Base-by-base conservation (phyloP, 257 asterid genomes). In the Solanum peruvianum region DNA sequence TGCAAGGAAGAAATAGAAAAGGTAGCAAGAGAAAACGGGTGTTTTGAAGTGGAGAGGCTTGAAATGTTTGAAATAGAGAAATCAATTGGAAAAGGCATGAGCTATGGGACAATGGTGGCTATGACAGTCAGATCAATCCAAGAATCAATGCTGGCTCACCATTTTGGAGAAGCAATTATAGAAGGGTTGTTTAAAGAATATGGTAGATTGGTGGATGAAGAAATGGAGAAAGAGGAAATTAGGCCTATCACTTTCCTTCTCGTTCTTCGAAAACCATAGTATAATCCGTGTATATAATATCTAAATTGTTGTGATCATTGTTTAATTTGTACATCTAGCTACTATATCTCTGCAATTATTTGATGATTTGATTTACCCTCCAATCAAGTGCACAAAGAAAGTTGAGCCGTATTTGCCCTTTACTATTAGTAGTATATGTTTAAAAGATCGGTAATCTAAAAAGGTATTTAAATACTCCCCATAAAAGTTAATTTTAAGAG, bases 41-140 rank as follows among this genome's bases (percentile, higher is more conserved):
- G 94, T 14, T 90, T 97, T 90, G 90, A 88, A 67, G 31, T 93
- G 69, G 98, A 94, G 11, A 44, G 86, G 85, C 14, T 92, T 23
- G 96, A 94, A 83, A 87, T 64, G 91, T 92, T 90, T 85, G 98
- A 92, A 85, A 90, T 87, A 73, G 98, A 93, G 27, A 92, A 91
- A 27, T 91, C 87, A n/a, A 78, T 21, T 8, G 91, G 89, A 16
- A 87, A 83, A 20, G 37, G 87, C 21, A 76, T 31, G 4, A 94
- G 98, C 91, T 94, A 93, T 76, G 98, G 99, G 73, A 85, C 83
- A 83, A 92, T 91, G 44, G 97, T 94, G 27, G 98, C 98, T 21
- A 93, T 91, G 91, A 84, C 98, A 35, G 98, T 96, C 52, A 92
- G 99, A 78, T 95, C 99, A 15, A 89, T 96, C 70, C 99, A 96